Conservation (phyloP, 2,329 filamentous ascomycete species). For the Colletotrichum navitas region DNA sequence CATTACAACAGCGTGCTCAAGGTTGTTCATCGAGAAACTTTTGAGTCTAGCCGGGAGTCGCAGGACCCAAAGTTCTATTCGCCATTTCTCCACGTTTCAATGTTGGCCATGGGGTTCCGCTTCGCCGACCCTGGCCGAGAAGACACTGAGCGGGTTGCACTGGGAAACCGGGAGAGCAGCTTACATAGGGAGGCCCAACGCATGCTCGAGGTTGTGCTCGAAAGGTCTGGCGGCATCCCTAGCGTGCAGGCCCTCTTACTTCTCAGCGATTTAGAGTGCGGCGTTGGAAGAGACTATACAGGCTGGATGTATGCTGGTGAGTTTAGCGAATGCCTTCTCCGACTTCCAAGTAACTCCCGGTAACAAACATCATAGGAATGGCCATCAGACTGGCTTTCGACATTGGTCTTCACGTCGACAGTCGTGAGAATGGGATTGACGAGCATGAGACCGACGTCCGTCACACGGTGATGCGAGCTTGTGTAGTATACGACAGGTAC, state of each 20-base stretch:
- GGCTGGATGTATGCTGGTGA: constrained; percentile 68
- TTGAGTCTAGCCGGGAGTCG: constrained; percentile 60
- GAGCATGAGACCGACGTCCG: constrained; percentile 62
- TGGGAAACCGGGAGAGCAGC: constrained; percentile 63
- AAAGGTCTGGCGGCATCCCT: constrained; percentile 64
- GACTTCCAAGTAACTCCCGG: constrained; percentile 43
- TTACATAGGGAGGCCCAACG: constrained; percentile 67
- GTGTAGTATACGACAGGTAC: constrained; percentile 66
- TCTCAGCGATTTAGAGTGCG: constrained; percentile 66
- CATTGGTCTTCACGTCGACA: constrained; percentile 63
- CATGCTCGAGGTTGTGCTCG: constrained; percentile 66
- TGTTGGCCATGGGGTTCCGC: constrained; percentile 65
- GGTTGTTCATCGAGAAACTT: constrained; percentile 63
- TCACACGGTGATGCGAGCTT: constrained; percentile 65
- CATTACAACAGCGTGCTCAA: constrained; percentile 64
- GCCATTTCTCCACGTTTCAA: constrained; percentile 63
- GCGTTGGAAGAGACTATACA: constrained; percentile 64
- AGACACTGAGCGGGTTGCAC: constrained; percentile 61
- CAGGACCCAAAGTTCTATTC: constrained; percentile 64
- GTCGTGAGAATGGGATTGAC: constrained; percentile 55
- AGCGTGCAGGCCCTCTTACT: constrained; percentile 65
- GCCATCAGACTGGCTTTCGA: constrained; percentile 61
- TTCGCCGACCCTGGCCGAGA: constrained; percentile 62
- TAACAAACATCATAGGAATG: constrained; percentile 49
- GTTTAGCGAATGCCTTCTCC: constrained; percentile 40